Evolutionary conservation across 805 yeast genomes (phyloP).

Genomic region (Cyberlindnera sargentensis): DNA sequence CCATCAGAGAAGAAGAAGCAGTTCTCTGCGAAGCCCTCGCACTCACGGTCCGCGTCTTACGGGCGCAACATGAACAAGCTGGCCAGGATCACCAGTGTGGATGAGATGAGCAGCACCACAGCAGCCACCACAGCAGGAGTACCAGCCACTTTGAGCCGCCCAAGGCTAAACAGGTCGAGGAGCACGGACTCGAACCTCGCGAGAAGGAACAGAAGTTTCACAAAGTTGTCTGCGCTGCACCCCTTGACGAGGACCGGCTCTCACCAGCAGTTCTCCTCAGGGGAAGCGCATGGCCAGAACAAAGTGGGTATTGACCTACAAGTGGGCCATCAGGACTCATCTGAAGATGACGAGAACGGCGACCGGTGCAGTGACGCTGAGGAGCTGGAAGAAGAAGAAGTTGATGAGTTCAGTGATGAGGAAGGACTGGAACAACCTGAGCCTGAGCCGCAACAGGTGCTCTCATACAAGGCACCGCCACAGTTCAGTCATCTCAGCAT

Average conservation of each 20-base stretch:
- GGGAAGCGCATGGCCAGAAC: constrained; percentile 1
- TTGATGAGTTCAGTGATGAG: constrained; percentile 20
- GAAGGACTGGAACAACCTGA: constrained; percentile 1
- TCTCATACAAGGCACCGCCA: constrained; percentile 20
- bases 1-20: constrained; percentile 8
- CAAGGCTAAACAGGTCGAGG: constrained; percentile 17
- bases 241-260: constrained; percentile 19
- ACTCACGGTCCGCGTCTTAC: constrained; percentile 20
- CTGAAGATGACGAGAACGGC: constrained; percentile 5
- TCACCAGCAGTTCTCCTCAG: constrained; percentile 9
- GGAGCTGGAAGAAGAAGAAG: constrained; percentile 19
- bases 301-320: constrained; percentile 15
- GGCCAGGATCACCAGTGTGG: constrained; percentile 16
- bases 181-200: constrained; percentile 16
- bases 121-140: not conserved
- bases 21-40: constrained; percentile 16
- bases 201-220: constrained; percentile 16
- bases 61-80: constrained; percentile 22
- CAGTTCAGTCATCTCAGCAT: constrained; percentile 18
- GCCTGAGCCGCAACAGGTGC: constrained; percentile 1
- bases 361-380: constrained; percentile 10
- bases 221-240: constrained; percentile 17
- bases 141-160: not conserved
- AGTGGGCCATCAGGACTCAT: constrained; percentile 8
- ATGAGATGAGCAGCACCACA: constrained; percentile 7